phyloP scores from a whole-genome alignment of 768 basidiomycete genomes.

The Rhodotorula toruloides region DNA sequence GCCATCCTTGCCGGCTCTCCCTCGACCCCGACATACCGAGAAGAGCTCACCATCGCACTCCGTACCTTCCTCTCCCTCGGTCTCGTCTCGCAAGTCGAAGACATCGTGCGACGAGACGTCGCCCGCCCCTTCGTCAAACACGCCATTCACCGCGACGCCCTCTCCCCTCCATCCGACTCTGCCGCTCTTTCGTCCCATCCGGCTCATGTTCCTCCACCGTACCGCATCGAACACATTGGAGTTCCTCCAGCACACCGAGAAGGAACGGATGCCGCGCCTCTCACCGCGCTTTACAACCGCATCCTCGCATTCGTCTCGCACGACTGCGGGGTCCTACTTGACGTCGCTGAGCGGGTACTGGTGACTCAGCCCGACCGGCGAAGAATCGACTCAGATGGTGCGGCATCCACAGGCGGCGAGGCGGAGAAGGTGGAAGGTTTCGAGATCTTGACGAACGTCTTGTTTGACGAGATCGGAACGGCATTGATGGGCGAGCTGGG shows the following conservation, averaged over 20 bases:
- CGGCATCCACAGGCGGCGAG: background rate
- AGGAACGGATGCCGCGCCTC: conserved; percentile 62
- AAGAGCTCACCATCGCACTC: conserved; percentile 66
- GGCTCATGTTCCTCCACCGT: conserved; percentile 3
- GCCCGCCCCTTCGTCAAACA: conserved; percentile 71
- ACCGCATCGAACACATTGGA: conserved; percentile 23
- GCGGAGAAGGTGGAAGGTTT: conserved; percentile 52
- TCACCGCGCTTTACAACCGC: conserved; percentile 73
- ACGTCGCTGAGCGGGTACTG: conserved; percentile 59
- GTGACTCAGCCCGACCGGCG: background rate
- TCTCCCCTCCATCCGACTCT: conserved; percentile 11
- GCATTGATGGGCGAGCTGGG: conserved; percentile 83
- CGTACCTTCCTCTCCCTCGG: conserved; percentile 69
- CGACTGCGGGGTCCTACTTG: conserved; percentile 69
- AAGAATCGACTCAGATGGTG: conserved; percentile 1
- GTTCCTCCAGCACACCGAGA: background rate
- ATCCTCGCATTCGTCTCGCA: conserved; percentile 74
- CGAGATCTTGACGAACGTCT: conserved; percentile 76
- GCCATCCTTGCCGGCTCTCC: conserved; percentile 55
- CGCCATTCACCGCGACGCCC: conserved; percentile 34
- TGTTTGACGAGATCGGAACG: conserved; percentile 78
- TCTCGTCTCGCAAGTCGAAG: conserved; percentile 82
- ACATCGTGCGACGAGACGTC: conserved; percentile 67
- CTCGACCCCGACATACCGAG: conserved; percentile 42
- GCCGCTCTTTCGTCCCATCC: conserved; percentile 6